Conservation (phyloP, 2,329 filamentous ascomycete genomes). For the Colletotrichum gloeosporioides region DNA sequence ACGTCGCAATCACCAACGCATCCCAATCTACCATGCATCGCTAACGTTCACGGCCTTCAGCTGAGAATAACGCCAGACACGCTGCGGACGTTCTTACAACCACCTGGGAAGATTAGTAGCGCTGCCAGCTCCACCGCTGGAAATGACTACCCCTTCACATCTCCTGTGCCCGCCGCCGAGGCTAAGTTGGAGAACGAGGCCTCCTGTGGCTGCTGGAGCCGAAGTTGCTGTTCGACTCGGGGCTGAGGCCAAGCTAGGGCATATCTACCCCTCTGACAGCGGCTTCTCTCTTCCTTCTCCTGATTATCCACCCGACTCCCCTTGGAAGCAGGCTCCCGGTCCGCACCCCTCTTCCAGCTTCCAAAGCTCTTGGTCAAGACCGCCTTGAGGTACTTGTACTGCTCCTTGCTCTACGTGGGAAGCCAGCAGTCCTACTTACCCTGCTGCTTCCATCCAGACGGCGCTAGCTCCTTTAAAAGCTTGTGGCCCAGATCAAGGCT, state of each 20-base stretch:
- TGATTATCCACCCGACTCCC: background rate
- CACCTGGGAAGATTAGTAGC: background rate
- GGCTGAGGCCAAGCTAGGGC: background rate
- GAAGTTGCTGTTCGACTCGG: background rate
- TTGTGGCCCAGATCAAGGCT: background rate
- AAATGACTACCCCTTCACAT: background rate
- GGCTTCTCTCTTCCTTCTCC: background rate
- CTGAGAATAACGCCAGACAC: background rate
- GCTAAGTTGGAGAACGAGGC: background rate
- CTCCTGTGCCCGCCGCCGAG: background rate
- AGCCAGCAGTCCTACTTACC: background rate
- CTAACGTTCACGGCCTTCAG: background rate
- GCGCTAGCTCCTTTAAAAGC: background rate
- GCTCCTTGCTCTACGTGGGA: background rate
- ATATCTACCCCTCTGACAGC: too few relatives aligned
- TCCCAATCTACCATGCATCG: background rate
- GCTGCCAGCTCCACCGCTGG: background rate
- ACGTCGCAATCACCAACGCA: background rate
- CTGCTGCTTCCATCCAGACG: background rate
- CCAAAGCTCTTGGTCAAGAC: background rate
- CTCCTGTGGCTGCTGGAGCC: background rate
- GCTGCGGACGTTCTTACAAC: background rate
- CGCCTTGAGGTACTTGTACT: background rate
- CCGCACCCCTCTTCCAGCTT: background rate
- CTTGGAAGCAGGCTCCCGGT: background rate